Evolutionary conservation across 768 basidiomycete species (phyloP).

Genomic region (Collybia sp.): DNA sequence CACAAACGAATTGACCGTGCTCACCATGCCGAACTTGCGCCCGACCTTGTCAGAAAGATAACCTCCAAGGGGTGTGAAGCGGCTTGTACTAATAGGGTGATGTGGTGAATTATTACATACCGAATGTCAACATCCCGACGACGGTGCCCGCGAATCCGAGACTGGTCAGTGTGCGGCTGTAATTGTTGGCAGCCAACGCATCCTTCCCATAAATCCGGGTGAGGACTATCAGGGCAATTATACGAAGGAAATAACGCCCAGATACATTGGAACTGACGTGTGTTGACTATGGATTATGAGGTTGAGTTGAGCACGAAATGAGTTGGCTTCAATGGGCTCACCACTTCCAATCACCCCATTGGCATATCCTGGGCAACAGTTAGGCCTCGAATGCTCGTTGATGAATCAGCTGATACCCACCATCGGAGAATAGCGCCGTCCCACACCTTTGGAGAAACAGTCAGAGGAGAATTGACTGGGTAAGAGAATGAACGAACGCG

Average conservation of each 20-base stretch:
- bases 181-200: conserved; percentile 46
- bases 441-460: too few relatives aligned
- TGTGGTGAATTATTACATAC: conserved; percentile 24
- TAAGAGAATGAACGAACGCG: too few relatives aligned
- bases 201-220: conserved; percentile 63
- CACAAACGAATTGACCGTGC: conserved; percentile 8
- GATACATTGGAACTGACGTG: conserved; percentile 36
- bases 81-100: too few relatives aligned
- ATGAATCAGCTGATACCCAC: neutral
- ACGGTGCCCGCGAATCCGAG: conserved; percentile 82
- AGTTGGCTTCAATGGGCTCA: conserved; percentile 26
- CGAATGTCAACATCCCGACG: conserved; percentile 79
- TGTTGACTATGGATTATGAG: conserved; percentile 53
- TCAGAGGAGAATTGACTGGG: too few relatives aligned
- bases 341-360: conserved; percentile 76
- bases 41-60: conserved; percentile 83
- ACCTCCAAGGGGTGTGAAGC: conserved; percentile 19
- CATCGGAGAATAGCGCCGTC: too few relatives aligned
- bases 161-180: conserved; percentile 59
- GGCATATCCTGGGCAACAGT: conserved; percentile 55
- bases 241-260: too few relatives aligned
- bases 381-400: neutral
- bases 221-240: conserved; percentile 63
- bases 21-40: conserved; percentile 82
- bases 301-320: neutral